Conservation (phyloP, 331 rosid species). For the Quercus lobata region DNA sequence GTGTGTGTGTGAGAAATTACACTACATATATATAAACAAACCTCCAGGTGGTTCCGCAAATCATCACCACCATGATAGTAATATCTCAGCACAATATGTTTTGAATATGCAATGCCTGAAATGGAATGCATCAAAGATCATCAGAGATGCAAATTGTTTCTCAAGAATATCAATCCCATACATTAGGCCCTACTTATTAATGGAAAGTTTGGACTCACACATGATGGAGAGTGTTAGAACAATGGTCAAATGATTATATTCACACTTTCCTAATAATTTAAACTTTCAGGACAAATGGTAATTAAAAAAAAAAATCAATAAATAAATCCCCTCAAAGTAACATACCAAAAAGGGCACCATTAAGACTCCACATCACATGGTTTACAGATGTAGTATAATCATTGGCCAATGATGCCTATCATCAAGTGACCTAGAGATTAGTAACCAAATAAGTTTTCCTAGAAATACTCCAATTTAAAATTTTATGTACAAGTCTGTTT, state of each 20-base stretch:
- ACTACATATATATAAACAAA: neutral
- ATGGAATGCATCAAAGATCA: neutral
- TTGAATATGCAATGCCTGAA: conserved; percentile 25
- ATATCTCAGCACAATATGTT: conserved; percentile 17
- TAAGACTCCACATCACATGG: conserved; percentile 18
- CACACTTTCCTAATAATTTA: too few species aligned
- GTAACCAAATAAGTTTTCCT: neutral
- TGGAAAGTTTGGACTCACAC: too few species aligned
- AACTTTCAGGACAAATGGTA: too few species aligned
- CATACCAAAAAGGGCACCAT: conserved; percentile 17
- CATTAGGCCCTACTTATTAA: too few species aligned
- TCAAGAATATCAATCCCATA: too few species aligned
- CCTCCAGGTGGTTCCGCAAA: conserved; percentile 16
- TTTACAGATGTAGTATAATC: too few species aligned
- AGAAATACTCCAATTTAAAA: too few species aligned
- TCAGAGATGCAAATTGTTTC: neutral
- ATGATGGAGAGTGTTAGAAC: too few species aligned
- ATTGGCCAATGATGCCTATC: too few species aligned
- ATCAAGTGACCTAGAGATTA: neutral
- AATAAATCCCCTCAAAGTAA: neutral
- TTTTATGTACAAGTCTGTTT: too few species aligned
- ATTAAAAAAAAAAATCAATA: neutral
- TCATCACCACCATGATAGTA: conserved; percentile 19
- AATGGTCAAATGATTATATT: too few species aligned
- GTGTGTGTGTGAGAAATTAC: too few species aligned